Conservation (phyloP, 495 filamentous ascomycete species). For the Letharia lupina region DNA sequence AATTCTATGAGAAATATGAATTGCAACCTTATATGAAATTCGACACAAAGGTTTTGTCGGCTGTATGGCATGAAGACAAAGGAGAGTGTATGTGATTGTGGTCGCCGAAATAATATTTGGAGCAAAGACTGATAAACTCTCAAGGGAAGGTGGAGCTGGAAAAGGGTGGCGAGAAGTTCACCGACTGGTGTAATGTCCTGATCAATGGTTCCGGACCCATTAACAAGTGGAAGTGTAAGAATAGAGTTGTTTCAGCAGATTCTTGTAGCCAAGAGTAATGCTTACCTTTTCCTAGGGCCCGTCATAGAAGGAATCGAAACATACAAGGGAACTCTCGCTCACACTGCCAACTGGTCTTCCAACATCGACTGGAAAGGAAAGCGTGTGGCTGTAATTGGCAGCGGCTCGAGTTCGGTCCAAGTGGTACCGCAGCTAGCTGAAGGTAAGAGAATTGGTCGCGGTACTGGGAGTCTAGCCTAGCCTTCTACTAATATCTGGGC, state of each 20-base stretch:
- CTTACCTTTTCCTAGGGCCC: background rate
- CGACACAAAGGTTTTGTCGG: background rate
- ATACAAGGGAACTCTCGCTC: background rate
- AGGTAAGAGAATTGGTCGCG: background rate
- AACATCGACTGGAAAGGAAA: conserved; percentile 1
- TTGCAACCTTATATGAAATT: background rate
- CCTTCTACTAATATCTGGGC: background rate
- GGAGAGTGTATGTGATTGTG: background rate
- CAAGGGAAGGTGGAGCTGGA: background rate
- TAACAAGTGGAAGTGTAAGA: background rate
- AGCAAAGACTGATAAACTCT: background rate
- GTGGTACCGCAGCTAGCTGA: background rate
- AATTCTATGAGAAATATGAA: background rate
- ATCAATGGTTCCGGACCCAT: background rate
- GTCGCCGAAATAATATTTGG: background rate
- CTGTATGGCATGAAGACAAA: background rate
- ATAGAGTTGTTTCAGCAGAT: background rate
- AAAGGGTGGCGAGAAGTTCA: background rate
- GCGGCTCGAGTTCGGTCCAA: background rate
- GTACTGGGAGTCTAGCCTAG: background rate
- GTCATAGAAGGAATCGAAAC: background rate
- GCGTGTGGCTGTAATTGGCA: background rate
- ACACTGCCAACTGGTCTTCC: background rate
- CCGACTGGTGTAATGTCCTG: background rate
- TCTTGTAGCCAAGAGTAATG: background rate